Percentiles rank a stretch among this genome's conserved stretches.
Evolutionary conservation across 495 filamentous ascomycete genomes (phyloP).

Genomic region (Cenococcum geophilum): DNA sequence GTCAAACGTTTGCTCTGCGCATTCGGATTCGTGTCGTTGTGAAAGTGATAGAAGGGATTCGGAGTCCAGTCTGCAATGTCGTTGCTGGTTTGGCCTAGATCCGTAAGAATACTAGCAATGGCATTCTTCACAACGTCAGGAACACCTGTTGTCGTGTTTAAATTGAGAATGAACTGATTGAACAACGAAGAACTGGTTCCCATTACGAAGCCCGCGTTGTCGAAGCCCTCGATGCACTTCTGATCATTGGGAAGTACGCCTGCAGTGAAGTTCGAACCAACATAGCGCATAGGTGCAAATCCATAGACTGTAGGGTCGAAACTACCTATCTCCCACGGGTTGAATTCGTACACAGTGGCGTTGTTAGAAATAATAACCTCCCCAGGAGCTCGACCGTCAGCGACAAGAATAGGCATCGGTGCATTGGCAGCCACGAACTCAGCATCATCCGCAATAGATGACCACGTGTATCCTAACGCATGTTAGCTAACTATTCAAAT

Average conservation of each 20-base stretch:
- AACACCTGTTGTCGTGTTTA: slow-evolving; percentile 47
- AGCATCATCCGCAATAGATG: slow-evolving; percentile 66
- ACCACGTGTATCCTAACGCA: slow-evolving; percentile 66
- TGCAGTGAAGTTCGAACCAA: slow-evolving; percentile 71
- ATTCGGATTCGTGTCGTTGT: slow-evolving; percentile 56
- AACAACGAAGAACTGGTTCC: slow-evolving; percentile 89
- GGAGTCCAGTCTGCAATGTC: slow-evolving; percentile 79
- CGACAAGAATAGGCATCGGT: slow-evolving; percentile 78
- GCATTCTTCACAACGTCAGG: slow-evolving; percentile 49
- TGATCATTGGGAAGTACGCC: slow-evolving; percentile 56
- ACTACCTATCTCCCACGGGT: slow-evolving; percentile 79
- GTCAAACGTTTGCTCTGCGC: slow-evolving; percentile 54
- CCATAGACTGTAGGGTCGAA: slow-evolving; percentile 76
- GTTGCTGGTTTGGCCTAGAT: slow-evolving; percentile 51
- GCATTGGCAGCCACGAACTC: slow-evolving; percentile 63
- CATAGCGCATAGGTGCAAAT: slow-evolving; percentile 66
- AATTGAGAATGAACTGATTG: slow-evolving; percentile 64
- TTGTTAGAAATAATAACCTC: slow-evolving; percentile 62
- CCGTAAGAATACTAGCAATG: slow-evolving; percentile 48
- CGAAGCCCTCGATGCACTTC: slow-evolving; percentile 70
- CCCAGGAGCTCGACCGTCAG: slow-evolving; percentile 65
- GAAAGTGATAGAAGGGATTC: slow-evolving; percentile 78
- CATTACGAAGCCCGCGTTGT: slow-evolving; percentile 80
- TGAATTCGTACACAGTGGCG: slow-evolving; percentile 80
- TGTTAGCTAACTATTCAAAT: neutral